Evolutionary conservation across 2,329 filamentous ascomycete species (phyloP), one percentile per base, ranked within the genome.

Genomic region (Colletotrichum costaricense): DNA sequence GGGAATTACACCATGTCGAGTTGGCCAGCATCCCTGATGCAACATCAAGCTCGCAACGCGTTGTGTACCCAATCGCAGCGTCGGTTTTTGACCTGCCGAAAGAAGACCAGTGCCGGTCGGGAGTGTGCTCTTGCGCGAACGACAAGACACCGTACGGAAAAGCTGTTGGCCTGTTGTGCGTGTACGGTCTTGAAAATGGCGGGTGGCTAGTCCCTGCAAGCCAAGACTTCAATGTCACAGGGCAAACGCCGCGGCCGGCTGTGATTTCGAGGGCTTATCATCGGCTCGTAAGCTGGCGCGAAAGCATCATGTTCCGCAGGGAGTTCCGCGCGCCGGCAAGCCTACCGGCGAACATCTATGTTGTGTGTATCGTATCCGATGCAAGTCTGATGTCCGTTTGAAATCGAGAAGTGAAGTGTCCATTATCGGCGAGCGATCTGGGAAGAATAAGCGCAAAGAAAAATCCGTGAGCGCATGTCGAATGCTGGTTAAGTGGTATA

Each of bases 11-110:
- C 52, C 66, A 59, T 64, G 52, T 22, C 38, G 22, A 11, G 55
- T 58, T 30, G 55, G n/a, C 28, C 35, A 49, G 26, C 38, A 60
- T 16, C 30, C 8, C 9, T 38, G 64, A 49, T 54, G 24, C 16
- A 33, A 60, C 33, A 35, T 35, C 33, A 35, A 12, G 33, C 4
- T 19, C 2, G 24, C 19, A 16, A 28, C 42, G n/a, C 33, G 33
- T n/a, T 2, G 12, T 28, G 38, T 16, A 30, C 59, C 62, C 60
- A 56, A 52, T 64, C 26, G 56, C 28, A 38, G 22, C 46, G 49
- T 24, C 3, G 55, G 26, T 22, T 65, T 60, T 62, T 19, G 55
- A 73, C 71, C 71, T 73, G 59, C 71, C 71, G 22, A 30, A 70
- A 71, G 67, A 73, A 65, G 28, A 24, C 19, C 28, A 56, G 35